Base-by-base conservation (phyloP, 1,284 basidiomycete genomes). In the Peniophora sp. region DNA sequence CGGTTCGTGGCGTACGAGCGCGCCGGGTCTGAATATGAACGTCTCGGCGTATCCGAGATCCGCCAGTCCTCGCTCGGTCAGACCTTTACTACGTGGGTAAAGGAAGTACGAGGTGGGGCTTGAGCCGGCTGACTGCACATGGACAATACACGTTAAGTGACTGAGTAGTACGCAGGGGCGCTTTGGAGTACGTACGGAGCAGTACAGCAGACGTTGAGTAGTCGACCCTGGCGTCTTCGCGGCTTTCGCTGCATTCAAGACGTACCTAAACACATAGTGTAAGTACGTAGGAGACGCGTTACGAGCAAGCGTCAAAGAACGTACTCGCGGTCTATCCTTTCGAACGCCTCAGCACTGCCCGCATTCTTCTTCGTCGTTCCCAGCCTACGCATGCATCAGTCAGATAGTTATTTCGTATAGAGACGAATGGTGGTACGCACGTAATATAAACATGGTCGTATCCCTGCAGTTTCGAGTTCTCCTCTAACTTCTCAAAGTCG, bases 311-410 rank as follows among this genome's bases (percentile, higher is more conserved):
- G 16, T 65, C 14, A 11, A 16, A 5, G 43, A 41, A 59, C 78
- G 52, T 53, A 85, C 83, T 84, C 83, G 61, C 83, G 69, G 59
- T 91, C 89, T 56, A 91, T 89, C 65, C 77, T 83, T 62, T 85
- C 81, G 53, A 89, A 91, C 2, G 71, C 72, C 20, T 71, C 75
- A 1, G 77, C 75, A 53, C 79, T 76, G 2, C 85, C 86, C 0
- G 86, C 88, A n/a, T 44, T 55, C 16, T 71, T 75, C 24, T 66
- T 70, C 11, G 77, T 81, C 19, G 85, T 88, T 2, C 85, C 85
- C n/a, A 89, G 61, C 0, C 83, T 83, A 51, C 51, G 53, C 47
- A 55, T 14, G 11, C 25, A 39, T 35, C n/a, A n/a, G 35, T 19
- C 20, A 32, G 17, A 44, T 3, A 17, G 9, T 16, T 50, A 50